These are phyloP conservation scores for Thuidium tamariscinum DNA, from an alignment of 225 moss, liverwort and hornwort genomes.

Conservation along the genomic window DNA sequence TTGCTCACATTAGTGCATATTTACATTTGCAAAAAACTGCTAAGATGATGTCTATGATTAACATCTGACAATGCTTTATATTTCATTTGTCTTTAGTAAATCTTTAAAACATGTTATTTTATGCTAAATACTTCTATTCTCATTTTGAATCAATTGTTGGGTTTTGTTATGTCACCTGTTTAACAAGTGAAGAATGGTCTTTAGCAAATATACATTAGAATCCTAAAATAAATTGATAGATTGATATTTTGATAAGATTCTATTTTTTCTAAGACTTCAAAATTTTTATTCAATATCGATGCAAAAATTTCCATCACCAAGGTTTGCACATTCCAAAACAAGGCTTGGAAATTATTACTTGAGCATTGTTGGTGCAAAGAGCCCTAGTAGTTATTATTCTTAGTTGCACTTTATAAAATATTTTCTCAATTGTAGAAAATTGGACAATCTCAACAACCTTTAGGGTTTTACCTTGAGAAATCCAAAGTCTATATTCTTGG, in stretches of 20 bases:
- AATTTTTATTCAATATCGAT: background rate
- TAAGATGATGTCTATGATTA: background rate
- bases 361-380: accelerated
- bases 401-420: too few species aligned
- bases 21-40: constrained; percentile 72
- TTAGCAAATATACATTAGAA: background rate
- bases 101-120: background rate
- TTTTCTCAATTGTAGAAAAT: too few species aligned
- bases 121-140: background rate
- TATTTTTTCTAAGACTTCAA: background rate
- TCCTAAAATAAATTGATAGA: background rate
- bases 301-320: background rate
- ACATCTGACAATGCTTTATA: background rate
- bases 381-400: too few species aligned
- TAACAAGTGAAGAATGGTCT: background rate
- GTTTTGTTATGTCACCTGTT: background rate
- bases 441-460: too few species aligned
- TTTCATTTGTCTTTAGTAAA: background rate
- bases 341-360: accelerated
- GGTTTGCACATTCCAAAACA: background rate
- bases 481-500: too few species aligned
- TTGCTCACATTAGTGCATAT: constrained; percentile 66
- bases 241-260: background rate
- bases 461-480: too few species aligned
- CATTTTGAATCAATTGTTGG: background rate